A percentile compares a stretch with the other conserved stretches of the same genome.
Evolutionary conservation across 352 stramenopile species (phyloP).

Genomic region (Globisporangium apiculatum): DNA sequence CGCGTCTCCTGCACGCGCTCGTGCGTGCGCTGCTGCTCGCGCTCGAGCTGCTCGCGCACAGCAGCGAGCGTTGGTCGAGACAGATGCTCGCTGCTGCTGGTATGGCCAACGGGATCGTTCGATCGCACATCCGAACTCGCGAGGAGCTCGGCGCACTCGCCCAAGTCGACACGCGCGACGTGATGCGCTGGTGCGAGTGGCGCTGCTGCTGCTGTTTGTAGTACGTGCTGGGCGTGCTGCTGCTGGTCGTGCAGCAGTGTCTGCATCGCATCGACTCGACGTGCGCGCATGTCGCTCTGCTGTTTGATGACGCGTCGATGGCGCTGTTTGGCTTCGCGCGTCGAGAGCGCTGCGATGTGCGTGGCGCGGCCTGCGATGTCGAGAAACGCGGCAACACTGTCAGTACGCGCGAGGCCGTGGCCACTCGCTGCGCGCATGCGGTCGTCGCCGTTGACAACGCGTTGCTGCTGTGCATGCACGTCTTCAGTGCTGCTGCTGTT

Average conservation of each 20-base stretch:
- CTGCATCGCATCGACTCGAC: constrained; percentile 19
- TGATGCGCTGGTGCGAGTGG: not conserved
- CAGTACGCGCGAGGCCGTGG: constrained; percentile 18
- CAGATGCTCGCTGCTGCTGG: not conserved
- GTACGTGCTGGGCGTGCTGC: constrained; percentile 17
- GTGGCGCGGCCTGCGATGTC: constrained; percentile 19
- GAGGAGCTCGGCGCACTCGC: not conserved
- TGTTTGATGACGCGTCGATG: constrained; percentile 16
- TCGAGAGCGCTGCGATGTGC: constrained; percentile 19
- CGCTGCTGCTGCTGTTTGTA: not conserved
- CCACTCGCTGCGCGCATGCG: constrained; percentile 10
- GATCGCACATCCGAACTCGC: no score
- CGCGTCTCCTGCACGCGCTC: constrained; percentile 13
- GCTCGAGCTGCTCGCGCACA: constrained; percentile 1
- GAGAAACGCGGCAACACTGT: constrained; percentile 10
- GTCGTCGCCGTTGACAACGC: constrained; percentile 2
- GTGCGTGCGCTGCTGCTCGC: constrained; percentile 6
- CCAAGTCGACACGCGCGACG: constrained; percentile 5
- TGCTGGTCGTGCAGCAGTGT: constrained; percentile 23
- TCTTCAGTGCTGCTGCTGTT: not conserved
- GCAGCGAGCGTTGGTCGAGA: not conserved
- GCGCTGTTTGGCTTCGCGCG: constrained; percentile 5
- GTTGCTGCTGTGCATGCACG: no score
- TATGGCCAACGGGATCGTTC: not conserved
- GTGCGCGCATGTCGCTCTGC: constrained; percentile 10